Conservation (phyloP, 768 basidiomycete species). For the Tulasnella sp. region DNA sequence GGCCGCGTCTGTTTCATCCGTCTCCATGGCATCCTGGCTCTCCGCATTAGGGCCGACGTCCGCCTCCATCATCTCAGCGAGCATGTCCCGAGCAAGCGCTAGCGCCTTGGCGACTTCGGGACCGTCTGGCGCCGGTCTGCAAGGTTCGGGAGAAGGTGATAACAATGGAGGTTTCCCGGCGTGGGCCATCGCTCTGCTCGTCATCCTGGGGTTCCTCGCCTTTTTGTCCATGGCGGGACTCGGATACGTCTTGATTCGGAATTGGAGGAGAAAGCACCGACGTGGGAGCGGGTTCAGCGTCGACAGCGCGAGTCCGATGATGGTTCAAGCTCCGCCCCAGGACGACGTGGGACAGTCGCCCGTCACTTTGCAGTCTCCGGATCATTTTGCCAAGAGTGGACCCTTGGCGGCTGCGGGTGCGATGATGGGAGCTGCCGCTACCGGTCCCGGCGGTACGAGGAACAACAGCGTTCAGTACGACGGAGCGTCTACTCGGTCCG, state of each 20-base stretch:
- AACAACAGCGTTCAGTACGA: constrained; percentile 39
- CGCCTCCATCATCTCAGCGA: constrained; percentile 31
- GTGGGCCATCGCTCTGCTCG: constrained; percentile 91
- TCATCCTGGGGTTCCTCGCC: constrained; percentile 79
- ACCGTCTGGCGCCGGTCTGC: constrained; percentile 32
- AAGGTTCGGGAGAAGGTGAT: constrained; percentile 47
- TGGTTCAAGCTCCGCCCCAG: constrained; percentile 49
- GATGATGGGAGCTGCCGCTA: constrained; percentile 39
- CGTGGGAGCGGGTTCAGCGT: constrained; percentile 46
- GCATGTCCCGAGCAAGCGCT: constrained; percentile 28
- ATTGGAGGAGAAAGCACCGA: constrained; percentile 45
- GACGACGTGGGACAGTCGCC: constrained; percentile 27
- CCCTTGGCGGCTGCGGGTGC: constrained; percentile 31
- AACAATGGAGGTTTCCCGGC: constrained; percentile 55
- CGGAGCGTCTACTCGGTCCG: constrained; percentile 67
- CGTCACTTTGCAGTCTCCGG: constrained; percentile 21
- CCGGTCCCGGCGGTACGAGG: constrained; percentile 40
- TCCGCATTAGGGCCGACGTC: constrained; percentile 28
- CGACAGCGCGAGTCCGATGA: constrained; percentile 80
- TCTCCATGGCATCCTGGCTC: constrained; percentile 27
- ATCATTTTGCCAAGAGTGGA: constrained; percentile 10
- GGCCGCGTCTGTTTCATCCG: constrained; percentile 42
- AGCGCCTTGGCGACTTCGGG: constrained; percentile 31
- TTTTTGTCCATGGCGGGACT: constrained; percentile 65
- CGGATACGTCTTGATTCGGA: constrained; percentile 67